These are phyloP conservation scores for Geosmithia morbida DNA, from an alignment of 2,329 filamentous ascomycete genomes.

Conservation along the genomic window DNA sequence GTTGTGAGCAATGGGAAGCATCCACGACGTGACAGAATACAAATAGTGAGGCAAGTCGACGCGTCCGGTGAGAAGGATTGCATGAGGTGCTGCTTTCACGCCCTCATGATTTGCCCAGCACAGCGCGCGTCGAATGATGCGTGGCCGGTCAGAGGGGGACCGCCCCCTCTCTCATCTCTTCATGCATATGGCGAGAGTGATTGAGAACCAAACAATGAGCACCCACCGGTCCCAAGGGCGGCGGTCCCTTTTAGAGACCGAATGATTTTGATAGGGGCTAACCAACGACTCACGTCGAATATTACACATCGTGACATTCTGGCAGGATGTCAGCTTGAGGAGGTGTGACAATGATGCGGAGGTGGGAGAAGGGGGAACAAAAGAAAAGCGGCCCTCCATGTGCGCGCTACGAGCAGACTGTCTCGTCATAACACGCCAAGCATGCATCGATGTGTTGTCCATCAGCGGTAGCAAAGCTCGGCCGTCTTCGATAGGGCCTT, in stretches of 20 bases:
- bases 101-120: background rate
- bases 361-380: background rate
- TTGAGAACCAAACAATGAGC: background rate
- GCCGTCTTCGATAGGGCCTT: constrained; percentile 27
- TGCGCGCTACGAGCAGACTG: background rate
- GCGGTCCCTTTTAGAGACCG: background rate
- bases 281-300: background rate
- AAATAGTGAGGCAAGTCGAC: background rate
- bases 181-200: background rate
- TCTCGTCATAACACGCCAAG: constrained; percentile 5
- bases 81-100: background rate
- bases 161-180: background rate
- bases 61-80: background rate
- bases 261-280: background rate
- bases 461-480: constrained; percentile 25
- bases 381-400: background rate
- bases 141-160: background rate
- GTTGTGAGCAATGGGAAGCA: background rate
- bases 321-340: background rate
- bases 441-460: constrained; percentile 29
- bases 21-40: background rate
- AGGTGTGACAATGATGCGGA: background rate
- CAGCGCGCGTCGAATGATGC: background rate
- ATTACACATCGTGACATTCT: background rate
- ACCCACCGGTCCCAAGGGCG: background rate